Evolutionary conservation across 148 eudicot genomes (phyloP).

Genomic region (Spergularia bocconei): DNA sequence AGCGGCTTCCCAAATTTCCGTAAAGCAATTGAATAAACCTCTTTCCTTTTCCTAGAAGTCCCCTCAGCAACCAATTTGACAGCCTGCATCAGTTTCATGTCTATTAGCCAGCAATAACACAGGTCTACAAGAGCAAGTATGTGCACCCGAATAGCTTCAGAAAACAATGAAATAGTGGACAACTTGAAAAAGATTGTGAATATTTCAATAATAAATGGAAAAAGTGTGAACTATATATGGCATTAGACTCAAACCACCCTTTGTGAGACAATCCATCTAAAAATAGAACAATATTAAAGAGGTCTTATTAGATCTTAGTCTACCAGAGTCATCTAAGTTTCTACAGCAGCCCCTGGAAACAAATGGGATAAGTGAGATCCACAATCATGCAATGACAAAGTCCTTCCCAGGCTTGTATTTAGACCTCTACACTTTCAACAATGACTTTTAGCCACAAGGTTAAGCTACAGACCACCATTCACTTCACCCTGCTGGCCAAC

Average conservation of each 20-base stretch:
- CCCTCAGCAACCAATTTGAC: conserved; percentile 89
- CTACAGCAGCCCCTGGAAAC: not conserved
- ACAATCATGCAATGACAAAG: not conserved
- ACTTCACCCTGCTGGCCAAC: not conserved
- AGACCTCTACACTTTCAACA: not conserved
- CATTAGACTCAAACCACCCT: not conserved
- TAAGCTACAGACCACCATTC: not conserved
- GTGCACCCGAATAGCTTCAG: not conserved
- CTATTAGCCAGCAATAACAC: conserved; percentile 12
- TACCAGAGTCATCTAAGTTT: not conserved
- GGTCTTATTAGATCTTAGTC: not conserved
- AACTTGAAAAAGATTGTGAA: not conserved
- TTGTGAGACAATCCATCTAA: no score
- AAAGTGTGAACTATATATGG: not conserved
- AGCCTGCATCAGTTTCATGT: conserved; percentile 46
- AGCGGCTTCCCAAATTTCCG: conserved; percentile 66
- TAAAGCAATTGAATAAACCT: conserved; percentile 77
- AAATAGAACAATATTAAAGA: not conserved
- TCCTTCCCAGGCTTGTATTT: not conserved
- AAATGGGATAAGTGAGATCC: conserved; percentile 1
- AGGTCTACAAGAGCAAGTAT: not conserved
- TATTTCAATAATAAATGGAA: not conserved
- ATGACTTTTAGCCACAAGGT: not conserved
- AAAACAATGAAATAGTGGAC: not conserved
- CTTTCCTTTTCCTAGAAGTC: conserved; percentile 68